These are phyloP conservation scores for Penicillium malachiteum DNA, from an alignment of 495 filamentous ascomycete species.

Conservation along the genomic window DNA sequence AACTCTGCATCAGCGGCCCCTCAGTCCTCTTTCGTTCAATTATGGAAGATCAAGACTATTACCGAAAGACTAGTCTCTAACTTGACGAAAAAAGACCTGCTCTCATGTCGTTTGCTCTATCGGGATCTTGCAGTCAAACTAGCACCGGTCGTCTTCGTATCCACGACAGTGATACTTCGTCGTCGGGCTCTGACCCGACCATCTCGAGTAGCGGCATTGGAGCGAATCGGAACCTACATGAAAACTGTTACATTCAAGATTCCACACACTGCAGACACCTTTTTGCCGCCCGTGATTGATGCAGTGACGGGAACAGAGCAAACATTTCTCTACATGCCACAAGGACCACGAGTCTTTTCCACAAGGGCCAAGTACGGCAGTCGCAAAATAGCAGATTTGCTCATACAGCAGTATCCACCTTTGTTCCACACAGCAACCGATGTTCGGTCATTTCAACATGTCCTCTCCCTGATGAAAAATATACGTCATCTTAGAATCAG, in stretches of 20 bases:
- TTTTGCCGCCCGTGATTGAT: constrained; percentile 73
- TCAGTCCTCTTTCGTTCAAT: background rate
- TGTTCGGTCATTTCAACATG: constrained; percentile 70
- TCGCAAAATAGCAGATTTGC: constrained; percentile 62
- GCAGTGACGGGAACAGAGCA: constrained; percentile 67
- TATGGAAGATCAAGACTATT: background rate
- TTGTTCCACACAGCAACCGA: constrained; percentile 85
- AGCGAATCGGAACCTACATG: constrained; percentile 70
- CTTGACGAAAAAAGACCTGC: constrained; percentile 40
- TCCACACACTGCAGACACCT: constrained; percentile 67
- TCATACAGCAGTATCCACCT: constrained; percentile 77
- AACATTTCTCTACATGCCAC: constrained; percentile 71
- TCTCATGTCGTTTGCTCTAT: constrained; percentile 51
- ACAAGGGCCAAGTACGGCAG: constrained; percentile 63
- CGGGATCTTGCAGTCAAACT: constrained; percentile 48
- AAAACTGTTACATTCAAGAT: constrained; percentile 68
- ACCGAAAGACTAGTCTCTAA: background rate
- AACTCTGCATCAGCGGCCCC: background rate
- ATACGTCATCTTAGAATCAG: constrained; percentile 68
- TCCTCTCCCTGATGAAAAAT: constrained; percentile 59
- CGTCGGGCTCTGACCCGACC: constrained; percentile 68
- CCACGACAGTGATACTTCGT: constrained; percentile 56
- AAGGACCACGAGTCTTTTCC: constrained; percentile 37
- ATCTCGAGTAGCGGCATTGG: constrained; percentile 63
- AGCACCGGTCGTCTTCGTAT: constrained; percentile 50